Evolutionary conservation across 176 grass and related monocot species (phyloP), one percentile per base, ranked within the genome.

Genomic region (Urochloa ruziziensis): DNA sequence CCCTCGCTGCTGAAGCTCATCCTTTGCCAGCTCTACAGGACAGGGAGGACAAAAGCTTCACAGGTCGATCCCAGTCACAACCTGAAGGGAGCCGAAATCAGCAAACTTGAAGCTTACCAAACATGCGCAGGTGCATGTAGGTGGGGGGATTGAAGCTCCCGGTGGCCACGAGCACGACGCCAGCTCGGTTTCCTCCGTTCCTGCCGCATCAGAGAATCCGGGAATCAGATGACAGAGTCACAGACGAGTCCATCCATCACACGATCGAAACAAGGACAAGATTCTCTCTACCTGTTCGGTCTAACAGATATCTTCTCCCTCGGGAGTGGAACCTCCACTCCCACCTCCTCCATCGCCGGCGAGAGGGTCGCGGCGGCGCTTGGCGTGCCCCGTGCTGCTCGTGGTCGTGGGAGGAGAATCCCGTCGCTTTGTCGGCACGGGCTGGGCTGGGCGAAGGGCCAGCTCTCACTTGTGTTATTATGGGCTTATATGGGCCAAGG

Each of bases 111-210:
- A 46, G 61, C 79, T 73, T 82, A 88, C 96, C 96, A 80, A 98
- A 98, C 92, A 95, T 93, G 34, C 93, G 79, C 25, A 98, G 77
- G 86, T 98, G 96, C 96, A 98, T 98, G 77, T 93, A 95, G 37
- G 96, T 98, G 36, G 91, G 91, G 12, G 93, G 96, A 46, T 95
- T 98, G 89, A 98, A 98, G 71, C 96, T 95, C 42, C 96, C 93
- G 1, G 79, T 85, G 85, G 87, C 82, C 54, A 98, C 89, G 73
- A 98, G 78, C 83, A 93, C 87, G 16, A 75, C 87, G 29, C 42
- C 59, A 9, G 23, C 84, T 49, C 82, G 78, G 13, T 2, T 42
- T 7, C 72, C 90, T 79, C 54, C 76, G 82, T 81, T 64, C 53
- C 88, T 80, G 21, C 44, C 35, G 35, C 67, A 70, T 57, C 79